Evolutionary conservation across 2,329 filamentous ascomycete species (phyloP), one percentile per base, ranked within the genome.

Genomic region (Epichloe brachyelytri): DNA sequence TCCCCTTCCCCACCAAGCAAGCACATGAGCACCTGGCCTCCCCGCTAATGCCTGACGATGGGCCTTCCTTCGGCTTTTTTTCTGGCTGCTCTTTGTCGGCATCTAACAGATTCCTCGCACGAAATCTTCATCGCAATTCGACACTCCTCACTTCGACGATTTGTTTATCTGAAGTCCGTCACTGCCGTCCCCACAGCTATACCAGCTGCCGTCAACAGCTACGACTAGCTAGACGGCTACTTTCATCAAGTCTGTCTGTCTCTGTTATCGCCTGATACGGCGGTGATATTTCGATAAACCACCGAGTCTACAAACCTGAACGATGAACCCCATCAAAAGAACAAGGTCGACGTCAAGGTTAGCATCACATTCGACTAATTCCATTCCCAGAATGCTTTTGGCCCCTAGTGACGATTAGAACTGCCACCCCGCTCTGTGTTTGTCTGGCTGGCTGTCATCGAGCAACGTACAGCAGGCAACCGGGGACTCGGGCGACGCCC

Each of bases 331-430:
- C 88, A 90, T 69, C 88, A 96, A 78, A 90, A 95, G 79, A 96
- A 96, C 79, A 97, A 98, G 78, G 79, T 97, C 63, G 93, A 98
- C 72, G 79, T 96, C 72, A 90, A 80, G 76, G 93, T 96, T 74
- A 75, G 87, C n/a, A 43, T 79, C 22, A n/a, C 17, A 6, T 14
- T 8, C 15, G 15, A 17, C 5, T 22, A 2, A 17, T 53, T 40
- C 19, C 17, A 26, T 20, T 4, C 22, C 12, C 33, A 30, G 3
- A 17, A 20, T 26, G 10, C n/a, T 44, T 39, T 26, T 39, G 49
- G 46, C 48, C 38, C 43, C 2, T 14, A 12, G 34, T 39, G 22
- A 8, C 22, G 26, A 10, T 37, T 37, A 6, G 1, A 26, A 36
- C 20, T 20, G 19, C n/a, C 37, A 33, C 22, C 36, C 19, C 36